phyloP scores from a whole-genome alignment of 305 asterid species.

The Solanum hybrid region DNA sequence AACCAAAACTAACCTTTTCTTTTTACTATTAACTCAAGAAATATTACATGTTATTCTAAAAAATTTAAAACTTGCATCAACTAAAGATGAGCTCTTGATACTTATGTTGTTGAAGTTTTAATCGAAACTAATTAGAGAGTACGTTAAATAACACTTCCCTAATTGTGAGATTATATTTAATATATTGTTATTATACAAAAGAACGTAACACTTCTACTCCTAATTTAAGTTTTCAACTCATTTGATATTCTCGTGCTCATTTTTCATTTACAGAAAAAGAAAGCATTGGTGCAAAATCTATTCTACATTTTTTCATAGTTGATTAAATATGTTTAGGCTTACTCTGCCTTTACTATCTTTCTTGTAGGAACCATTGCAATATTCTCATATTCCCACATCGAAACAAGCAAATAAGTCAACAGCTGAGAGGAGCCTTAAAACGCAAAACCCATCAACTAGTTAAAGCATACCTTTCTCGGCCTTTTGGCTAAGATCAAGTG shows the following conservation, averaged over 20 bases:
- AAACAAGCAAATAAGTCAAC: neutral
- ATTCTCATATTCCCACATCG: neutral
- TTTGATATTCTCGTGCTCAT: neutral
- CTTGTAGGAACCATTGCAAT: neutral
- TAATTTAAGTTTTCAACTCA: neutral
- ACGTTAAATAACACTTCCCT: neutral
- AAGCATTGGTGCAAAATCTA: neutral
- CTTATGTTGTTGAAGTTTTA: neutral
- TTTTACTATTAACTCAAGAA: neutral
- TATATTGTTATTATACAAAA: neutral
- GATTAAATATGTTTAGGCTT: neutral
- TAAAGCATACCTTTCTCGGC: slow-evolving; percentile 54
- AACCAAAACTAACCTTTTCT: neutral
- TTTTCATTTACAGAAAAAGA: neutral
- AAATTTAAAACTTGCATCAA: neutral
- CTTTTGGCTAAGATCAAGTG: slow-evolving; percentile 25
- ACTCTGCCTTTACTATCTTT: neutral
- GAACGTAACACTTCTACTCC: neutral
- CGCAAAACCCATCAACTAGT: fast-evolving
- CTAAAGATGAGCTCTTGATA: neutral
- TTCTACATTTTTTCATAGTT: neutral
- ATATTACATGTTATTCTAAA: neutral
- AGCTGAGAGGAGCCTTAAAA: neutral
- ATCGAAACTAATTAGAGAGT: neutral
- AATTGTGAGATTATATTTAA: neutral